Percentiles rank a stretch among this genome's conserved stretches.
These are phyloP conservation scores for Penicillium sp. DNA, from an alignment of 2,329 filamentous ascomycete species.

Conservation along the genomic window DNA sequence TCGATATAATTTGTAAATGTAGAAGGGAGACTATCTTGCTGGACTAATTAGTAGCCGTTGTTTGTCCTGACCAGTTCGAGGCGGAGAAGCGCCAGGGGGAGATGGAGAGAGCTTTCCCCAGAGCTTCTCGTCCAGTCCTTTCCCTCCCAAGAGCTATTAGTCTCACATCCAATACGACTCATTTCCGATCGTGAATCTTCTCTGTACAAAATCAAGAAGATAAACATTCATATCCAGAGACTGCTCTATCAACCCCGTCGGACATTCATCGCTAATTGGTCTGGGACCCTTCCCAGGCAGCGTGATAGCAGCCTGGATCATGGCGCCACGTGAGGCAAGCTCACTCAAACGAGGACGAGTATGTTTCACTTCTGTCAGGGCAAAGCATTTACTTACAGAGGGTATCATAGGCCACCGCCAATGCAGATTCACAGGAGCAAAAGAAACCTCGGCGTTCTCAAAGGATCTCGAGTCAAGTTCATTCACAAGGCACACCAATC, in stretches of 20 bases:
- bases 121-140: not conserved
- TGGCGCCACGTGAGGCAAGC: conserved; percentile 65
- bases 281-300: conserved; percentile 12
- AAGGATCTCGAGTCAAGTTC: conserved; percentile 61
- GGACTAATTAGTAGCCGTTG: not conserved
- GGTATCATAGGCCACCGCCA: conserved; percentile 59
- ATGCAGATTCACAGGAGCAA: conserved; percentile 48
- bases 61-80: not conserved
- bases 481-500: conserved; percentile 56
- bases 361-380: conserved; percentile 34
- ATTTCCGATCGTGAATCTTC: not conserved
- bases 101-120: conserved; percentile 1
- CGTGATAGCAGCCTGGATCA: conserved; percentile 18
- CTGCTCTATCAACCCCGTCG: conserved; percentile 1
- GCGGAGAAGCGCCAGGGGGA: conserved; percentile 3
- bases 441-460: conserved; percentile 84
- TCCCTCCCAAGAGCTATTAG: not conserved
- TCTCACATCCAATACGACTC: not conserved
- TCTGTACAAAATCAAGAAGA: not conserved
- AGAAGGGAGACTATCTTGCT: not conserved
- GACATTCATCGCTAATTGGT: conserved; percentile 15
- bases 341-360: conserved; percentile 80
- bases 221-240: not conserved
- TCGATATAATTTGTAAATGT: not conserved
- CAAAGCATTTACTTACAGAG: conserved; percentile 24